Conservation (phyloP, 2,329 filamentous ascomycete species). For the Microcera coccophila region DNA sequence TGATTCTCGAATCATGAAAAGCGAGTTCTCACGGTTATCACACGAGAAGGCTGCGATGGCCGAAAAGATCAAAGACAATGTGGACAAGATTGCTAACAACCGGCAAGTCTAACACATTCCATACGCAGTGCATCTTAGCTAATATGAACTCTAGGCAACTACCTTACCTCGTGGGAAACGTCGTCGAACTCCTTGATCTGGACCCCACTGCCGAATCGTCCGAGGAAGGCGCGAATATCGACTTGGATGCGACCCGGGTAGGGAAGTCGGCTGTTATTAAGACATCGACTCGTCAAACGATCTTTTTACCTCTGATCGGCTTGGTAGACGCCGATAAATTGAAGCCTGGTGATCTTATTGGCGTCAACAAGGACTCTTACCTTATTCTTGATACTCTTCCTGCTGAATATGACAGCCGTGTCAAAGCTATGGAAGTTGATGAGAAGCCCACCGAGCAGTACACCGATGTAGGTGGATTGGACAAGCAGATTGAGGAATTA, state of each 20-base stretch:
- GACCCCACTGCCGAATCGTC: slow-evolving; percentile 94
- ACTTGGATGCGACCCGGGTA: slow-evolving; percentile 91
- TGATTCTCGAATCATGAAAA: slow-evolving; percentile 97
- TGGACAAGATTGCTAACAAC: slow-evolving; percentile 99
- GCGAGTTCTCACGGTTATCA: slow-evolving; percentile 87
- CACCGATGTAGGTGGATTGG: slow-evolving; percentile 91
- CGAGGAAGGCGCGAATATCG: slow-evolving; percentile 97
- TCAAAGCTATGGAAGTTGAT: slow-evolving; percentile 99
- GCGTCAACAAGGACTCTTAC: slow-evolving; percentile 99
- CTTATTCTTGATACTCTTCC: slow-evolving; percentile 94
- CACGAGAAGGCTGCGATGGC: slow-evolving; percentile 96
- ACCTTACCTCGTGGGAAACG: slow-evolving; percentile 96
- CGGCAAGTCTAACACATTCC: slow-evolving; percentile 54
- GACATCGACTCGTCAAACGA: slow-evolving; percentile 96
- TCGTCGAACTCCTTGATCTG: slow-evolving; percentile 93
- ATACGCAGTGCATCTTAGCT: slow-evolving; percentile 1
- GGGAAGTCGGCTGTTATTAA: slow-evolving; percentile 99
- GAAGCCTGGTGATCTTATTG: slow-evolving; percentile 93
- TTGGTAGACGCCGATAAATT: slow-evolving; percentile 93
- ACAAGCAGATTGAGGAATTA: slow-evolving; percentile 98
- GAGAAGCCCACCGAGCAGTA: slow-evolving; percentile 99
- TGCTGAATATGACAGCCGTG: slow-evolving; percentile 96
- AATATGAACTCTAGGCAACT: slow-evolving; percentile 64
- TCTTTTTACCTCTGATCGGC: slow-evolving; percentile 95
- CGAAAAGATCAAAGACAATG: slow-evolving; percentile 98